Evolutionary conservation across 495 filamentous ascomycete species (phyloP).

Genomic region (Penicillium cinerascens): DNA sequence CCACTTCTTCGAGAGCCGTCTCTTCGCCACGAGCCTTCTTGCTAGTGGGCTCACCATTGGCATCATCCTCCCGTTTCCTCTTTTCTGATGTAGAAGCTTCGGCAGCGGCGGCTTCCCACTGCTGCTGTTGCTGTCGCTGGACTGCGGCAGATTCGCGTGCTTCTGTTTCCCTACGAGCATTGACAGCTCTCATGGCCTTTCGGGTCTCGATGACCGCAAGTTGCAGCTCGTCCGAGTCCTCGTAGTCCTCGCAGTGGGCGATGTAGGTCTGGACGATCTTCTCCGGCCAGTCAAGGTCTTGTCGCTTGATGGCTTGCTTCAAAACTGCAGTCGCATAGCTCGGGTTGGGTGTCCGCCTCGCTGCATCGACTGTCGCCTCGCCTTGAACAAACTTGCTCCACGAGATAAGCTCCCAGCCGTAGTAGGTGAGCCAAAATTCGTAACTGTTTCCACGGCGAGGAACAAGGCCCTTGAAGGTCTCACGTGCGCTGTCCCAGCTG

Average conservation of each 20-base stretch:
- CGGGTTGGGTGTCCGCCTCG: conserved; percentile 50
- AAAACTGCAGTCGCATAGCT: conserved; percentile 68
- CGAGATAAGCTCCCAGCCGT: conserved; percentile 80
- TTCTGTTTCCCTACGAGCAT: conserved; percentile 65
- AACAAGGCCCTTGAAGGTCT: conserved; percentile 70
- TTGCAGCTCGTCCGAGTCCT: conserved; percentile 67
- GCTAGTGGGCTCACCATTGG: conserved; percentile 37
- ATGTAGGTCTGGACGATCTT: conserved; percentile 78
- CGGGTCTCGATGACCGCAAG: conserved; percentile 65
- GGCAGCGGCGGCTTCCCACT: conserved; percentile 21
- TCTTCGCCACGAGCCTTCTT: conserved; percentile 60
- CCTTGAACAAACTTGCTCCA: conserved; percentile 57
- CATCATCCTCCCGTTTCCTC: conserved; percentile 66
- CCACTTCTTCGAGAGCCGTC: conserved; percentile 20
- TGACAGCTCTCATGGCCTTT: conserved; percentile 58
- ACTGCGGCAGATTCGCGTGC: conserved; percentile 51
- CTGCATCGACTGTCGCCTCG: conserved; percentile 45
- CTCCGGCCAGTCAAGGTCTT: conserved; percentile 86
- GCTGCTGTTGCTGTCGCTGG: conserved; percentile 31
- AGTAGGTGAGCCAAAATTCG: conserved; percentile 91
- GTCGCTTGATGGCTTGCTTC: conserved; percentile 64
- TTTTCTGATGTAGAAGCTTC: conserved; percentile 48
- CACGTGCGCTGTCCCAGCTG: conserved; percentile 62
- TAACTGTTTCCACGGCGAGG: conserved; percentile 67
- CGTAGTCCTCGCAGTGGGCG: conserved; percentile 84